Conservation (phyloP, 2,329 filamentous ascomycete species). For the Claviceps africana region DNA sequence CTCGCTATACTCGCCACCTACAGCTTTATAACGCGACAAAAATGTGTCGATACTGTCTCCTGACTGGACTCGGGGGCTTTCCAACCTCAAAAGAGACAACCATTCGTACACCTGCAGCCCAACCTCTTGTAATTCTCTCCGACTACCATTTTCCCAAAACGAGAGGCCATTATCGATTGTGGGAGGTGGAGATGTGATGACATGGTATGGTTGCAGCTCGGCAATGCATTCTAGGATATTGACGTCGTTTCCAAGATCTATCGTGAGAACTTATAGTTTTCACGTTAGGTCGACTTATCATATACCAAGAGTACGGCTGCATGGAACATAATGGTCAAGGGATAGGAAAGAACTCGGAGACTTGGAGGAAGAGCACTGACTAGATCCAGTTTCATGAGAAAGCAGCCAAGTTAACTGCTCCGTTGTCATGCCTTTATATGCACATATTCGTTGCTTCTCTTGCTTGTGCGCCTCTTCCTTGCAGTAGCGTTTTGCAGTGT, state of each 20-base stretch:
- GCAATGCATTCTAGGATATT: conserved; percentile 20
- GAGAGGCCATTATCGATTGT: conserved; percentile 13
- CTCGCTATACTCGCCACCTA: conserved; percentile 15
- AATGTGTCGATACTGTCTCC: conserved; percentile 52
- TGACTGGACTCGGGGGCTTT: conserved; percentile 46
- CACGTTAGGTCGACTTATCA: neutral
- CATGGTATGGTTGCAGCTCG: conserved; percentile 8
- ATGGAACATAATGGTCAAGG: neutral
- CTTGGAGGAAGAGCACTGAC: conserved; percentile 9
- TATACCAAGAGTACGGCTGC: neutral
- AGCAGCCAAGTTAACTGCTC: conserved; percentile 64
- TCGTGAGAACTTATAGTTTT: neutral
- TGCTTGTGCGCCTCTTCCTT: neutral
- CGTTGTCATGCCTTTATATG: conserved; percentile 63
- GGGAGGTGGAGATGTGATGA: conserved; percentile 11
- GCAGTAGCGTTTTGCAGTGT: conserved; percentile 52
- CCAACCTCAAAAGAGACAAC: conserved; percentile 52
- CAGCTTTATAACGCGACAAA: conserved; percentile 47
- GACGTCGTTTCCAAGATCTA: neutral
- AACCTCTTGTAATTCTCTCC: conserved; percentile 45
- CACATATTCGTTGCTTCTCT: conserved; percentile 42
- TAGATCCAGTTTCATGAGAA: conserved; percentile 37
- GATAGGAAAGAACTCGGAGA: neutral
- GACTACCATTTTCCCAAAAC: conserved; percentile 21
- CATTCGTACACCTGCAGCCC: conserved; percentile 58